Base-by-base conservation (phyloP, 2,329 filamentous ascomycete species). In the Botrytis byssoidea region DNA sequence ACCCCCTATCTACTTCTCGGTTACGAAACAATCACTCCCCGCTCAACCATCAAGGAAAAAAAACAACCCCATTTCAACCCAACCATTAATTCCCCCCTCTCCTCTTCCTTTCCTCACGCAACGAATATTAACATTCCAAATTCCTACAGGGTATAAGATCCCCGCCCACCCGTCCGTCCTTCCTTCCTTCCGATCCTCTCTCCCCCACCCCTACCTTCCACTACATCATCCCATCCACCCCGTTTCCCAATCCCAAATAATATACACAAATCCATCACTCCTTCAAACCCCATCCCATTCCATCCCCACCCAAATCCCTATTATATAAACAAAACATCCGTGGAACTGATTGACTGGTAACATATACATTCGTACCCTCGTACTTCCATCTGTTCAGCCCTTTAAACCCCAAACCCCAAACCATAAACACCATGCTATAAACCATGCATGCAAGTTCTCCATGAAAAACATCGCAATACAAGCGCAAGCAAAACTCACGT, bases 71-170 rank as follows among this genome's bases (percentile, higher is more conserved):
- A 55, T 14, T 35, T 32, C 25, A 29, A 40, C 12, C 20, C 22
- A 51, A 29, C 37, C 37, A 63, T 42, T 63, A 63, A n/a, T 55
- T 22, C 32, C 35, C 3, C 14, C 16, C 35, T 25, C 35, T 25
- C 32, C 42, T 29, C n/a, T 12, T 14, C 63, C n/a, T 12, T 48
- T 2, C 42, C 12, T 16, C 44, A 22, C 42, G n/a, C 51, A 29
- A 55, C n/a, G 18, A 55, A 14, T 25, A 55, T 10, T 48, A 55
- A 55, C 25, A 29, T 29, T 25, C 46, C 35, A 22, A 40, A 55
- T 55, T 55, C 25, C 65, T 16, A 68, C 46, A 29, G 65, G 65
- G 65, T 68, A 68, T 68, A 55, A 68, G 29, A 68, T 68, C 65
- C 65, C 65, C 42, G 18, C 44, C 42, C 14, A 0, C 14, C 14